Conservation (phyloP, 2,329 filamentous ascomycete species). For the Fusarium verrucosum region DNA sequence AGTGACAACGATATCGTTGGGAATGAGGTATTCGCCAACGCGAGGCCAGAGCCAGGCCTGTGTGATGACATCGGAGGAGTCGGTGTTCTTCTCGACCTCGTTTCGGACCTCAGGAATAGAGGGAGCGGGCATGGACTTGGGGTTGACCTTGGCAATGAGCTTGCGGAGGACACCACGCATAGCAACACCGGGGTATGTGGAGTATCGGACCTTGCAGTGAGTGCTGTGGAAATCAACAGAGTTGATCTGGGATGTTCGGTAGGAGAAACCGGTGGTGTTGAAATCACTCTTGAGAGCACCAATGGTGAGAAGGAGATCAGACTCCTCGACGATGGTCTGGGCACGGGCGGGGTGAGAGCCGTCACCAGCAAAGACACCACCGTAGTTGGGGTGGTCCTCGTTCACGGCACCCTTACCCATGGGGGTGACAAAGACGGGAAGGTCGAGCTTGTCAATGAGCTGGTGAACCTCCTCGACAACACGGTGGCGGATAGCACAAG, state of each 20-base stretch:
- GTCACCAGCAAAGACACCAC: slow-evolving; percentile 85
- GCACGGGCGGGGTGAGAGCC: slow-evolving; percentile 73
- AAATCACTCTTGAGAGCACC: slow-evolving; percentile 78
- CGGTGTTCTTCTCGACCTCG: slow-evolving; percentile 54
- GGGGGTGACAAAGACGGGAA: slow-evolving; percentile 87
- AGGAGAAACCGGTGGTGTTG: slow-evolving; percentile 85
- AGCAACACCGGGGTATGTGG: slow-evolving; percentile 78
- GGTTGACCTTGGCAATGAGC: slow-evolving; percentile 67
- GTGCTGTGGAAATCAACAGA: slow-evolving; percentile 85
- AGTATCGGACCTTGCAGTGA: slow-evolving; percentile 77
- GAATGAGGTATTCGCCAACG: slow-evolving; percentile 75
- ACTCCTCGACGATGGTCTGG: slow-evolving; percentile 69
- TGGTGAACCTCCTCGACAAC: slow-evolving; percentile 77
- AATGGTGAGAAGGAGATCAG: slow-evolving; percentile 76
- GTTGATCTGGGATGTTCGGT: slow-evolving; percentile 77
- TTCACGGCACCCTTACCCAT: slow-evolving; percentile 90
- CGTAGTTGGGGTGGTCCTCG: slow-evolving; percentile 78
- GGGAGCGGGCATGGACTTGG: slow-evolving; percentile 65
- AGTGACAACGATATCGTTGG: slow-evolving; percentile 81
- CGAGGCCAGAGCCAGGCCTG: slow-evolving; percentile 82
- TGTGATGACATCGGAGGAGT: slow-evolving; percentile 61
- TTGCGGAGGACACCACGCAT: slow-evolving; percentile 83
- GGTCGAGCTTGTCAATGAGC: slow-evolving; percentile 74
- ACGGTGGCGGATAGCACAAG: slow-evolving; percentile 80
- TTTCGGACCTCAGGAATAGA: slow-evolving; percentile 65